phyloP scores from a whole-genome alignment of 2,329 filamentous ascomycete genomes.

The Exophiala mesophila region DNA sequence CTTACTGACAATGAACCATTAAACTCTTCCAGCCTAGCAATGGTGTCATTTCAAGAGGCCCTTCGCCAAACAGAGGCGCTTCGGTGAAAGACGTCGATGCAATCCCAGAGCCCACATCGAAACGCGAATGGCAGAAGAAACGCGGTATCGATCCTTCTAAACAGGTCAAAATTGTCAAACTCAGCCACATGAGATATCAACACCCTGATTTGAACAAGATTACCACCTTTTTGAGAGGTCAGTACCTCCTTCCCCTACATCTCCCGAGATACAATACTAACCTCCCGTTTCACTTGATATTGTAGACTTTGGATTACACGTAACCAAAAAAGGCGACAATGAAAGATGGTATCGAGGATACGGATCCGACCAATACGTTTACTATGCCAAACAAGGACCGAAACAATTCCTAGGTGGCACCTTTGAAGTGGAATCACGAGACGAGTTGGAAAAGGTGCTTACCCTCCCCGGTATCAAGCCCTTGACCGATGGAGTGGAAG shows the following conservation, averaged over 20 bases:
- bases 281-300: slow-evolving; percentile 11
- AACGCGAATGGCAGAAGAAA: slow-evolving; percentile 25
- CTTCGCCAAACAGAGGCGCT: slow-evolving; percentile 25
- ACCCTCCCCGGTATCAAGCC: slow-evolving; percentile 17
- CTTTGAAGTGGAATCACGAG: slow-evolving; percentile 40
- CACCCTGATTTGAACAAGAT: slow-evolving; percentile 48
- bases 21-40: slow-evolving; percentile 16
- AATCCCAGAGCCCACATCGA: slow-evolving; percentile 14
- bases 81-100: slow-evolving; percentile 25
- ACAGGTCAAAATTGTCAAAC: slow-evolving; percentile 45
- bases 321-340: slow-evolving; percentile 34
- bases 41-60: slow-evolving; percentile 21
- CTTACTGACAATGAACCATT: too few relatives aligned
- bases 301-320: slow-evolving; percentile 41
- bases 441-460: slow-evolving; percentile 38
- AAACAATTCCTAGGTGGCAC: slow-evolving; percentile 41
- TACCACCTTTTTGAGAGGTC: slow-evolving; percentile 39
- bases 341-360: slow-evolving; percentile 42
- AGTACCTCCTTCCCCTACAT: slow-evolving; percentile 7
- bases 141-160: slow-evolving; percentile 38
- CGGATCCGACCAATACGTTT: slow-evolving; percentile 42
- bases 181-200: slow-evolving; percentile 52
- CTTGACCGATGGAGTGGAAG: slow-evolving; percentile 23
- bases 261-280: neutral
- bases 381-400: slow-evolving; percentile 38